phyloP scores from a whole-genome alignment of 78 protist genomes.

The Dictyostelium discoideum region DNA sequence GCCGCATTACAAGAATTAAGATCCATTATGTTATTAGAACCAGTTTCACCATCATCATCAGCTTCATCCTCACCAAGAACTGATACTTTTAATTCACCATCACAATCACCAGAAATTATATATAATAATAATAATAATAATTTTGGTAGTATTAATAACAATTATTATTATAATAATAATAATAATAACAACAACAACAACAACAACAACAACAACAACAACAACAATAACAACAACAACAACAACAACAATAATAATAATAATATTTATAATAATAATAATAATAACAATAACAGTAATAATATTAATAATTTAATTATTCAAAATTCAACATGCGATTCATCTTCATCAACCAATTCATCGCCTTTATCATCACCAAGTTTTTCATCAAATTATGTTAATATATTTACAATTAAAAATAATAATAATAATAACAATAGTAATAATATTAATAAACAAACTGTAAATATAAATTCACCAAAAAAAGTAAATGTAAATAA shows the following conservation, averaged over 20 bases:
- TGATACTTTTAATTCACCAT: neutral
- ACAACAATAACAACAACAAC: neutral
- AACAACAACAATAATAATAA: neutral
- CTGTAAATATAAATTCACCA: neutral
- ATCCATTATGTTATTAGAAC: neutral
- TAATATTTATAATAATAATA: neutral
- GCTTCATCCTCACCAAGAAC: slow-evolving; percentile 11
- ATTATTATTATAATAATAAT: neutral
- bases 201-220: neutral
- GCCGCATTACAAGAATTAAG: slow-evolving; percentile 1
- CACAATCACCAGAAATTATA: neutral
- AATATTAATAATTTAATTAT: neutral
- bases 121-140: neutral
- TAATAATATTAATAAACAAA: neutral
- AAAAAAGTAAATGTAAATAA: neutral
- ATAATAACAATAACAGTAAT: neutral
- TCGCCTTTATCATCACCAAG: slow-evolving; percentile 7
- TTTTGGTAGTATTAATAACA: neutral
- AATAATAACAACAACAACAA: neutral
- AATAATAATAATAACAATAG: neutral
- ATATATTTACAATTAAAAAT: neutral
- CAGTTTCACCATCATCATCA: slow-evolving; percentile 18
- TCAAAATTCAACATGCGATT: neutral
- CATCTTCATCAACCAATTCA: slow-evolving; percentile 10
- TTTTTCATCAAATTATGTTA: neutral